Base-by-base conservation (phyloP, 2,329 filamentous ascomycete genomes). In the Cladophialophora bantiana region DNA sequence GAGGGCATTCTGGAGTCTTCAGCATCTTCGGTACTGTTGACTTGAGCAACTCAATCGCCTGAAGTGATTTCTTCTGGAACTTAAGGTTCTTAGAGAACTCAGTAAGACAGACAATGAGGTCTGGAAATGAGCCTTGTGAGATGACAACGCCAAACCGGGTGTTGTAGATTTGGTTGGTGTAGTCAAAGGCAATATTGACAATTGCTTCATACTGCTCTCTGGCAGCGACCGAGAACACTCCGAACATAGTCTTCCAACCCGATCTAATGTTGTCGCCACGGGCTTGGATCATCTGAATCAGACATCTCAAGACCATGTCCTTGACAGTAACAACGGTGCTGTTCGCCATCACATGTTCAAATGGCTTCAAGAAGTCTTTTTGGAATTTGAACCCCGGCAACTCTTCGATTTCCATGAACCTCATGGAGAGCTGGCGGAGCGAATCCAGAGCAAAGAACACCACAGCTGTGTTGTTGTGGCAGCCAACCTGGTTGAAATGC, bases 161-260 rank as follows among this genome's bases (percentile, higher is more conserved):
- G 78, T 92, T 96, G 83, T 98, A 99, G 20, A 99, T 92, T 70
- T 96, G 92, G 34, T 90, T 93, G 60, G 99, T 94, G 76, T 97
- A 97, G 74, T 99, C 95, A 75, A 96, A 99, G 0, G 96, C 94
- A 74, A 99, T 88, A 75, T 94, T 97, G 68, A 99, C 95, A 71
- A 99, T 97, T 69, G 89, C 90, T 82, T 99, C 95, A 76, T 97
- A 94, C 15, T 91, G 92, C 76, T 98, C 96, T 68, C 90, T 86
- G 18, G 96, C 95, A 34, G 96, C 95, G 42, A 98, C 93, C 1
- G 94, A 97, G 76, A 99, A 99, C 35, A 97, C 94, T 3, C 94
- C 95, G 79, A 99, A 98, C 94, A 99, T 99, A 20, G 96, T 98
- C 76, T 95, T 90, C 95, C 95, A 99, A 4, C 95, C 95, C 45